Evolutionary conservation across 495 filamentous ascomycete genomes (phyloP), one percentile per base, ranked within the genome.

Genomic region (Aspergillus ostianus): DNA sequence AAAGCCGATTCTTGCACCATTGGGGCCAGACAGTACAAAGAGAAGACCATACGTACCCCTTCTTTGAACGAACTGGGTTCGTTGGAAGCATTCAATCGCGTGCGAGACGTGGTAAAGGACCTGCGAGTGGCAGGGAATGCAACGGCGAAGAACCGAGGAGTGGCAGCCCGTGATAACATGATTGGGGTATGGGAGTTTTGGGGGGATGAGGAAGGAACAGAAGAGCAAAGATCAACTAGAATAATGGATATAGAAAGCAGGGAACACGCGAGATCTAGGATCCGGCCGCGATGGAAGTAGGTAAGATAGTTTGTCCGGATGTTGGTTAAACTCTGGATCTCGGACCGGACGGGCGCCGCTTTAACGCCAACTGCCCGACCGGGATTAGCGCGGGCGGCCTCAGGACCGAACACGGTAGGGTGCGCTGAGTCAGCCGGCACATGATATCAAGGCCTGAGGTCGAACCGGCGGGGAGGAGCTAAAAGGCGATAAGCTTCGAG

Each of bases 361-460:
- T 26, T 26, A 26, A 26, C 23, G 30, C 3, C 30, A 6, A 7
- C 30, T 32, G 30, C 30, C 30, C 10, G 30, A 32, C 6, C 30
- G 30, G 10, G 30, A 32, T 12, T 32, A 32, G 30, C 30, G 30
- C 3, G 8, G 6, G 10, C 23, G 23, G 23, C 23, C 36, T 17
- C 36, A 41, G 36, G 36, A 17, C 12, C 10, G n/a, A n/a, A n/a
- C n/a, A n/a, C n/a, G n/a, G n/a, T n/a, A 20, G 9, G 3, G 36
- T 12, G 21, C 17, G 54, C 53, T 75, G 68, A 77, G 58, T 75
- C 67, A 77, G 55, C 73, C 55, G 23, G 72, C 74, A 75, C 72
- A 73, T 77, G 72, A 75, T 70, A 69, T 50, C 58, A 50, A 59
- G 54, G 53, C 55, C 58, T 56, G 60, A 67, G 59, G 63, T 60